Conservation (phyloP, 768 basidiomycete genomes). For the Naematelia aurantialba region DNA sequence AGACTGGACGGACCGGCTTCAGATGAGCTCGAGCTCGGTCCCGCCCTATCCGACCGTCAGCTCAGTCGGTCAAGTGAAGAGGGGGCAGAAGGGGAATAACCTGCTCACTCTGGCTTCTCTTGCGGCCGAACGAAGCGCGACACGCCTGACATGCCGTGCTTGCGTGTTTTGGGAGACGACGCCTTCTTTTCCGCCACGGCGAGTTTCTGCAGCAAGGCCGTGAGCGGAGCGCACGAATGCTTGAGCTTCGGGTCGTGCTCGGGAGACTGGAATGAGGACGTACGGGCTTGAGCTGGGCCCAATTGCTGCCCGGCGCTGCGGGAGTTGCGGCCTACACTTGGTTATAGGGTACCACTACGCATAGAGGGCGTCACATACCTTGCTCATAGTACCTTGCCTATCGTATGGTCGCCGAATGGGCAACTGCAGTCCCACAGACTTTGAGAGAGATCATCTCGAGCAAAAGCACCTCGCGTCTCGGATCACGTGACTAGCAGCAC, state of each 20-base stretch:
- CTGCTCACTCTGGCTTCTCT: constrained; percentile 10
- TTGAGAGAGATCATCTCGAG: neutral
- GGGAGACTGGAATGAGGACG: neutral
- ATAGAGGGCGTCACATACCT: neutral
- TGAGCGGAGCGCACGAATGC: no score
- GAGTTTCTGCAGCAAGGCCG: no score
- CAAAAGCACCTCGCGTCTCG: neutral
- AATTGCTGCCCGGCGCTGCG: constrained; percentile 58
- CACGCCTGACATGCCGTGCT: constrained; percentile 13
- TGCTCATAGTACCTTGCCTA: neutral
- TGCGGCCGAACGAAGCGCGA: constrained; percentile 19
- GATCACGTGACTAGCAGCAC: constrained; percentile 1
- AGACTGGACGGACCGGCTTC: neutral
- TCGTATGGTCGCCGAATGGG: no score
- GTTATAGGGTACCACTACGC: neutral
- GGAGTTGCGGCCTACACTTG: constrained; percentile 12
- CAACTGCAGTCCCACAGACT: no score
- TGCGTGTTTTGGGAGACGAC: constrained; percentile 14
- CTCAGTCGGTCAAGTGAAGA: no score
- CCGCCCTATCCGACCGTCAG: no score
- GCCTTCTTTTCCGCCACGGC: no score
- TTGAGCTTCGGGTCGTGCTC: neutral
- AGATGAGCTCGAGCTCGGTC: constrained; percentile 4
- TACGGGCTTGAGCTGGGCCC: constrained; percentile 61
- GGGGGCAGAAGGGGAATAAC: no score